phyloP scores from a whole-genome alignment of 306 rosid species.

The Arachis hypogaea region DNA sequence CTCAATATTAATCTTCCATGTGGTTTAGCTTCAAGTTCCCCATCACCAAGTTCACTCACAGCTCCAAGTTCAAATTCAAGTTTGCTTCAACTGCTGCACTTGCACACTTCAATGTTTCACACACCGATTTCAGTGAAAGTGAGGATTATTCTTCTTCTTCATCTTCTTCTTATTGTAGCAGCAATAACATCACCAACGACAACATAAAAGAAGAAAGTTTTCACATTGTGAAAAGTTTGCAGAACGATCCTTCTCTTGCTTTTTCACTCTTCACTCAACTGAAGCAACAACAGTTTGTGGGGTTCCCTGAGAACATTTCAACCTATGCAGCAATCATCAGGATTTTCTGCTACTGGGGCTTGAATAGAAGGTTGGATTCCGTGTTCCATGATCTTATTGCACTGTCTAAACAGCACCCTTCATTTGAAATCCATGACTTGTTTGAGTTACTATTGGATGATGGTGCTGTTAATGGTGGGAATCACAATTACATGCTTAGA shows the following conservation, averaged over 20 bases:
- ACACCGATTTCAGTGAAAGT: neutral
- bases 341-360: conserved; percentile 63
- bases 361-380: conserved; percentile 58
- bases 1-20: neutral
- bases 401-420: conserved; percentile 32
- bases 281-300: conserved; percentile 34
- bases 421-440: conserved; percentile 49
- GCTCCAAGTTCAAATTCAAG: neutral
- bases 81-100: neutral
- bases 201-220: conserved; percentile 29
- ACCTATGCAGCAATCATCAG: conserved; percentile 60
- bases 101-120: too few species aligned
- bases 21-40: neutral
- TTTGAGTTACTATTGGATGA: conserved; percentile 46
- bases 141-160: neutral
- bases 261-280: conserved; percentile 51
- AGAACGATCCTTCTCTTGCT: conserved; percentile 55
- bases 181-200: neutral
- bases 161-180: neutral
- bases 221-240: conserved; percentile 46
- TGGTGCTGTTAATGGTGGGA: conserved; percentile 22
- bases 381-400: conserved; percentile 59
- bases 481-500: conserved; percentile 30
- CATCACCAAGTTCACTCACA: neutral
- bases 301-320: conserved; percentile 52